Percentiles rank a stretch among this genome's conserved stretches.
phyloP scores from a whole-genome alignment of 495 filamentous ascomycete genomes.

The Neurospora sp. region DNA sequence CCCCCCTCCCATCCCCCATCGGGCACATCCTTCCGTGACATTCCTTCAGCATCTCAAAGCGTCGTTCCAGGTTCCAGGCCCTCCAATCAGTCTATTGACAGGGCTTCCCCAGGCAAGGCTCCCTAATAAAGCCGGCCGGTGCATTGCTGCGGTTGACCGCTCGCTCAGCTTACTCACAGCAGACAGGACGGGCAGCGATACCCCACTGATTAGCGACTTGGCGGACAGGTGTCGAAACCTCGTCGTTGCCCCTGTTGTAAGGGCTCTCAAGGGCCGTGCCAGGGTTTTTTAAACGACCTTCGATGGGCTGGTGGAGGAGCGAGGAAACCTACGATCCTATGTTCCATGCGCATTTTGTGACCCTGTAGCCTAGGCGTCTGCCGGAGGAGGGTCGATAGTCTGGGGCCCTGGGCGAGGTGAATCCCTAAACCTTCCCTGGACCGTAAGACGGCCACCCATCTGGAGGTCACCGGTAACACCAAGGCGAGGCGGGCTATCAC shows the following conservation, averaged over 20 bases:
- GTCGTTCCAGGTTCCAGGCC: background rate
- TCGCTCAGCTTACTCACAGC: background rate
- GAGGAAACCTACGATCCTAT: background rate
- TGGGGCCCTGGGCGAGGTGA: background rate
- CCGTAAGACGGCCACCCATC: background rate
- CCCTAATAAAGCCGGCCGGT: background rate
- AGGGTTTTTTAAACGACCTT: background rate
- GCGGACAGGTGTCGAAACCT: constrained; percentile 1
- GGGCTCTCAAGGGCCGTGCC: background rate
- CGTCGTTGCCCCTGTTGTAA: background rate
- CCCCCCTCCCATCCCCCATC: background rate
- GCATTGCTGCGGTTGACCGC: background rate
- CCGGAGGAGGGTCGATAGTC: background rate
- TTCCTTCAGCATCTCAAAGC: background rate
- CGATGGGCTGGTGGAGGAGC: background rate
- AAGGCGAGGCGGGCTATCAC: background rate
- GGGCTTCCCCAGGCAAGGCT: background rate
- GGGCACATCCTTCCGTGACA: background rate
- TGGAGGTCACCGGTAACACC: background rate
- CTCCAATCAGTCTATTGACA: background rate
- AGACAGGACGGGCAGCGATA: background rate
- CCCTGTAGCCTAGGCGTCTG: background rate
- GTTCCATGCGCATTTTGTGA: background rate
- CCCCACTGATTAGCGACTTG: constrained; percentile 9
- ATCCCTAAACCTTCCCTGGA: background rate